Evolutionary conservation across 2,329 filamentous ascomycete species (phyloP).

Genomic region (Ophiostoma perfectum): DNA sequence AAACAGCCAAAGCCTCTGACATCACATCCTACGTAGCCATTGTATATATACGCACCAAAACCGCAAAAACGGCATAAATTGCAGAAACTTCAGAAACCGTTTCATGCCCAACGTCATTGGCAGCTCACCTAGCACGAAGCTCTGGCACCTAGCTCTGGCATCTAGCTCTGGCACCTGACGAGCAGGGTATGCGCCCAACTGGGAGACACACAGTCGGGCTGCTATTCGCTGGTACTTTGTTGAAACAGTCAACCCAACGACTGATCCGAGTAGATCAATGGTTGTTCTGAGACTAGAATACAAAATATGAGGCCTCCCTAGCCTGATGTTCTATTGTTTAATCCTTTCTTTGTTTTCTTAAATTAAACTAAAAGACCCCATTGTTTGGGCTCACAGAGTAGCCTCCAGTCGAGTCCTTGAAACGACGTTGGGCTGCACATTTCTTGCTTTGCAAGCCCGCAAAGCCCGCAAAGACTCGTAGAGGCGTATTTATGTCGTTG

Average conservation of each 20-base stretch:
- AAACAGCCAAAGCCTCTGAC: not conserved
- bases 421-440: not conserved
- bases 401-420: not conserved
- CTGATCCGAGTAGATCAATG: too few species aligned
- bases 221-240: not conserved
- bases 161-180: not conserved
- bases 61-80: too few species aligned
- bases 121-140: not conserved
- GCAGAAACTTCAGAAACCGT: not conserved
- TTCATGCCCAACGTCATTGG: slow-evolving; percentile 13
- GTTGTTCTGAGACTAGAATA: too few species aligned
- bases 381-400: not conserved
- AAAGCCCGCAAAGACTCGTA: not conserved
- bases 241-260: too few species aligned
- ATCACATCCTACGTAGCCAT: not conserved
- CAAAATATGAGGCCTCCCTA: too few species aligned
- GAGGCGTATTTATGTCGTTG: not conserved
- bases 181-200: slow-evolving; percentile 15
- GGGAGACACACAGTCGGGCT: not conserved
- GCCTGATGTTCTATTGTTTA: not conserved
- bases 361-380: too few species aligned
- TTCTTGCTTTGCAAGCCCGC: not conserved
- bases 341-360: too few species aligned
- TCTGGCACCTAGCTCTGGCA: not conserved
- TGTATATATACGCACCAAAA: not conserved